Conservation (phyloP, 1,139 yeast genomes). For the Yamadazyma siamensis region DNA sequence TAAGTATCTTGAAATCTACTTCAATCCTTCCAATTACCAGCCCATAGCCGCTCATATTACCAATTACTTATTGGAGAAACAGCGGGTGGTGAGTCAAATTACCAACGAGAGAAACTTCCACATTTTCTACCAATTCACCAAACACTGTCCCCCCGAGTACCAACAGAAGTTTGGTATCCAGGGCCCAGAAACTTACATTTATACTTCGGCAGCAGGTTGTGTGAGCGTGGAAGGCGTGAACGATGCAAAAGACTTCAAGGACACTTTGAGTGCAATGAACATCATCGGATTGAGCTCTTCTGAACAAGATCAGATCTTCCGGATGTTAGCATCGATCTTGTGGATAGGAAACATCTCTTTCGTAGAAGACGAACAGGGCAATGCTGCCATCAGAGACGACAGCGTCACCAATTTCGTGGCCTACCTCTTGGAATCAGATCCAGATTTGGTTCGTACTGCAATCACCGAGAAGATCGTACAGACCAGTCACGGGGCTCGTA, state of each 20-base stretch:
- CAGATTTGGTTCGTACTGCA: slow-evolving; percentile 62
- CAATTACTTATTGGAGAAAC: slow-evolving; percentile 89
- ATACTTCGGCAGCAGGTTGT: slow-evolving; percentile 86
- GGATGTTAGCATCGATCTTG: slow-evolving; percentile 77
- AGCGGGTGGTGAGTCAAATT: slow-evolving; percentile 92
- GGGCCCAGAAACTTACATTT: slow-evolving; percentile 86
- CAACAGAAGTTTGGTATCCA: slow-evolving; percentile 86
- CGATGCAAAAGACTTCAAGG: slow-evolving; percentile 74
- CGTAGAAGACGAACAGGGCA: slow-evolving; percentile 82
- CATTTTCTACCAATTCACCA: slow-evolving; percentile 93
- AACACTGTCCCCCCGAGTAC: slow-evolving; percentile 82
- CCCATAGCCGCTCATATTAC: slow-evolving; percentile 97
- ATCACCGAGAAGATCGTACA: slow-evolving; percentile 81
- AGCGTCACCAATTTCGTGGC: slow-evolving; percentile 94
- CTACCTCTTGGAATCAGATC: slow-evolving; percentile 79
- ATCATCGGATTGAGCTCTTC: slow-evolving; percentile 75
- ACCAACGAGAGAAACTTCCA: slow-evolving; percentile 93
- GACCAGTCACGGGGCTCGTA: slow-evolving; percentile 80
- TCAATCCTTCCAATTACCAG: slow-evolving; percentile 68
- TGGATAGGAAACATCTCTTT: slow-evolving; percentile 96
- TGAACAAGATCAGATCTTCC: slow-evolving; percentile 89
- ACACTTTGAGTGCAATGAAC: slow-evolving; percentile 81
- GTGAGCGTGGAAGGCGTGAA: slow-evolving; percentile 83
- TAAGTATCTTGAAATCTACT: slow-evolving; percentile 88
- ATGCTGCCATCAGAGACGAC: slow-evolving; percentile 75